phyloP scores from a whole-genome alignment of 805 yeast species.

The Sungouiella blattae region DNA sequence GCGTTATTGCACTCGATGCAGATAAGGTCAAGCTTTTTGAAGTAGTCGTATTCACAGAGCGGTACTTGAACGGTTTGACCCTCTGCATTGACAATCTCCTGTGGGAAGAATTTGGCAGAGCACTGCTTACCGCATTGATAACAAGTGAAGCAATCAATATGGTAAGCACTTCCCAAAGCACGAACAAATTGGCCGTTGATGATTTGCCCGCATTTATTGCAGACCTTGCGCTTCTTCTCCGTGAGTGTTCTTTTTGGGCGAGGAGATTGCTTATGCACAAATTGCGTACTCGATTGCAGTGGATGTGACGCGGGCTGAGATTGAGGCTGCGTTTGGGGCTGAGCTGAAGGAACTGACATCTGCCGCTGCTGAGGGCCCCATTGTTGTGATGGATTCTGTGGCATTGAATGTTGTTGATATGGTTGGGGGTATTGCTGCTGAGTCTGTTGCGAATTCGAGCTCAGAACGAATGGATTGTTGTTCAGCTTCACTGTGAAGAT shows the following conservation, averaged over 20 bases:
- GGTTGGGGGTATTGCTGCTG: constrained; percentile 2
- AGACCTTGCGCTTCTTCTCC: constrained; percentile 25
- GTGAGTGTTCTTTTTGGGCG: constrained; percentile 7
- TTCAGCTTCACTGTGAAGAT: not conserved
- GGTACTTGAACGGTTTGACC: constrained; percentile 31
- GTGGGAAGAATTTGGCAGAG: constrained; percentile 85
- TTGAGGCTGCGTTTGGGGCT: constrained; percentile 1
- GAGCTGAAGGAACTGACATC: too few species aligned
- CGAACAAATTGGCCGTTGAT: constrained; percentile 73
- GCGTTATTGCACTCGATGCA: constrained; percentile 85
- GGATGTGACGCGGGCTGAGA: not conserved
- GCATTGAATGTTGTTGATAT: not conserved
- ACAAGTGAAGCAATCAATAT: constrained; percentile 85
- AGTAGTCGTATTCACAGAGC: constrained; percentile 90
- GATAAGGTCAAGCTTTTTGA: constrained; percentile 77
- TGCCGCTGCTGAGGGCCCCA: constrained; percentile 1
- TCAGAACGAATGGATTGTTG: not conserved
- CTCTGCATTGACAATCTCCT: constrained; percentile 39
- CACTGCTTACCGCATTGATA: constrained; percentile 79
- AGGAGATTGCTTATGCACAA: constrained; percentile 2
- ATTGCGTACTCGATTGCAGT: constrained; percentile 4
- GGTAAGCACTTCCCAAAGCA: constrained; percentile 76
- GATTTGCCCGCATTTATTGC: constrained; percentile 35
- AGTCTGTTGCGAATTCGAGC: too few species aligned
- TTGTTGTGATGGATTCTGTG: not conserved